Percentiles rank a stretch among this genome's conserved stretches.
phyloP scores from a whole-genome alignment of 2,329 filamentous ascomycete species.

The Aspergillus ustus region DNA sequence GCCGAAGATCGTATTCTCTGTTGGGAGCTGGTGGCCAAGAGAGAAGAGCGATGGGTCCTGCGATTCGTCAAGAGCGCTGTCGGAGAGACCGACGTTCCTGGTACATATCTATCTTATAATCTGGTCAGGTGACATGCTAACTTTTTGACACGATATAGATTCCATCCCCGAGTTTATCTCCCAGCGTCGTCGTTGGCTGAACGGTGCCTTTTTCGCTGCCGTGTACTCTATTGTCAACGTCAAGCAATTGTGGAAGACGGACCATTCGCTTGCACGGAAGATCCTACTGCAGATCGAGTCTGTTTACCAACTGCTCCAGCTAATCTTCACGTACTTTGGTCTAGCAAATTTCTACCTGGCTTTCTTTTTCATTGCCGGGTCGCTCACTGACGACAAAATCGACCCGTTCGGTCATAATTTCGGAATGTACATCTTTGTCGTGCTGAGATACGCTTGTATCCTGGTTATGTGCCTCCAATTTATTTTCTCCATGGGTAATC shows the following conservation, averaged over 20 bases:
- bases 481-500: constrained; percentile 93
- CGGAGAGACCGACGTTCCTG: constrained; percentile 96
- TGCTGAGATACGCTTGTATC: constrained; percentile 83
- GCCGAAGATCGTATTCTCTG: constrained; percentile 98
- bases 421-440: constrained; percentile 80
- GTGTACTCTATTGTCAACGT: constrained; percentile 97
- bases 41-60: constrained; percentile 92
- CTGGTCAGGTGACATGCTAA: too few species aligned
- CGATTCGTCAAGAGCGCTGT: constrained; percentile 97
- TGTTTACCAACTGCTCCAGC: constrained; percentile 88
- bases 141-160: too few species aligned
- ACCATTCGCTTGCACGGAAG: constrained; percentile 88
- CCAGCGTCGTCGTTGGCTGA: constrained; percentile 94
- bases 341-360: constrained; percentile 97
- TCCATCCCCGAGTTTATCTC: constrained; percentile 95
- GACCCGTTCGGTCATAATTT: constrained; percentile 93
- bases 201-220: constrained; percentile 97
- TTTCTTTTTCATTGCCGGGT: constrained; percentile 97
- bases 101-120: too few species aligned
- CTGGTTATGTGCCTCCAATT: constrained; percentile 94
- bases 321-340: constrained; percentile 97
- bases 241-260: constrained; percentile 87
- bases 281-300: constrained; percentile 93
- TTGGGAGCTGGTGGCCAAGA: constrained; percentile 95
- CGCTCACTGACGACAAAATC: constrained; percentile 74